Percentiles rank a stretch among this genome's conserved stretches.
Evolutionary conservation across 768 basidiomycete species (phyloP).

Genomic region (Kwoniella bestiolae): DNA sequence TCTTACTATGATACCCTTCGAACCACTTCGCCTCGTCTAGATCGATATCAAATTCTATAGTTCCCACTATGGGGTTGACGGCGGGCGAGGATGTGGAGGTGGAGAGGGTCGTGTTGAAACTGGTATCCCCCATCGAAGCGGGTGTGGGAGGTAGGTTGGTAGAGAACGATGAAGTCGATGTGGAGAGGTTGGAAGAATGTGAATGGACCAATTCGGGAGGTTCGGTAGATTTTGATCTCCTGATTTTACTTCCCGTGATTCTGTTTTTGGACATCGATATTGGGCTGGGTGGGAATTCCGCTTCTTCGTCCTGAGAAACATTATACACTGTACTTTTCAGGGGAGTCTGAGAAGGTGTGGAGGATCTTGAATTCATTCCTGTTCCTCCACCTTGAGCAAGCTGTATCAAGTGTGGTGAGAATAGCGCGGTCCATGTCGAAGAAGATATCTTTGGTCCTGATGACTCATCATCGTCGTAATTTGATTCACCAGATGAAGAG

Average conservation of each 20-base stretch:
- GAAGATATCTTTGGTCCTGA: constrained; percentile 41
- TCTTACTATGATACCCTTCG: constrained; percentile 64
- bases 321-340: constrained; percentile 14
- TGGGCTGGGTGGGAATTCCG: constrained; percentile 36
- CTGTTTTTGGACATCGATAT: constrained; percentile 24
- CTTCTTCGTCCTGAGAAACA: constrained; percentile 16
- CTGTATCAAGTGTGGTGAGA: constrained; percentile 28
- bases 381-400: background rate
- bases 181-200: constrained; percentile 13
- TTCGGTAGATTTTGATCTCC: constrained; percentile 22
- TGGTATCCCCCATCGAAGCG: constrained; percentile 12
- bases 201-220: constrained; percentile 12
- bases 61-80: constrained; percentile 68
- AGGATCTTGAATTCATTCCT: constrained; percentile 17
- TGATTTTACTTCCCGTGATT: background rate
- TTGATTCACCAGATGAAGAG: constrained; percentile 60
- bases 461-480: constrained; percentile 19
- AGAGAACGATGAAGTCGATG: constrained; percentile 10
- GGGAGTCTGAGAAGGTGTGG: constrained; percentile 41
- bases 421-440: constrained; percentile 43
- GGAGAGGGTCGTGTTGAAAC: constrained; percentile 10
- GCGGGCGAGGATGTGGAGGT: constrained; percentile 11
- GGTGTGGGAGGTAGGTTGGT: constrained; percentile 17
- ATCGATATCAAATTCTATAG: constrained; percentile 87
- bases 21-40: constrained; percentile 76